Conservation (phyloP, 768 basidiomycete genomes). For the Rhodocollybia butyracea region DNA sequence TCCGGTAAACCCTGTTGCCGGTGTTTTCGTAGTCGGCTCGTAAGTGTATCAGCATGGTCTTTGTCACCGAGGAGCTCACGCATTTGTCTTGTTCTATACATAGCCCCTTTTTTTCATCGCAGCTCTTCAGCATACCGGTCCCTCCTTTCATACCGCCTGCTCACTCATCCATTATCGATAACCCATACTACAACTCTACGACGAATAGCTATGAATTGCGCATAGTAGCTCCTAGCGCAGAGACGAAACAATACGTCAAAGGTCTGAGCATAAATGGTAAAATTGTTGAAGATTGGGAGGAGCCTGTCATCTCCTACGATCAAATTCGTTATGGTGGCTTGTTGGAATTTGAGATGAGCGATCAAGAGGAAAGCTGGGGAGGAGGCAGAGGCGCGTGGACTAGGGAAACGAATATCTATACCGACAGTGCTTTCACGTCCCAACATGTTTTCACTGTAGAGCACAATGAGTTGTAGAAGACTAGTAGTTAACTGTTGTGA, state of each 20-base stretch:
- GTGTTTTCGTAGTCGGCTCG: constrained; percentile 75
- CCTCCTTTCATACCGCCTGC: constrained; percentile 13
- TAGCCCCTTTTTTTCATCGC: constrained; percentile 49
- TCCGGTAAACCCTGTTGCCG: constrained; percentile 78
- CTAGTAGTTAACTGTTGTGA: no score
- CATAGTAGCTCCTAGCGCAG: constrained; percentile 56
- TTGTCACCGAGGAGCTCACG: neutral
- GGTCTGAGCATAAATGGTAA: constrained; percentile 56
- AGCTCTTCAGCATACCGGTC: constrained; percentile 54
- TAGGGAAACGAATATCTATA: no score
- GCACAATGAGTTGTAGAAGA: no score
- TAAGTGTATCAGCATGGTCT: constrained; percentile 25
- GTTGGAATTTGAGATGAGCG: constrained; percentile 66
- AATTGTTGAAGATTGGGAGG: constrained; percentile 18
- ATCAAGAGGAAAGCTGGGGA: constrained; percentile 41
- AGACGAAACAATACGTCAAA: constrained; percentile 57
- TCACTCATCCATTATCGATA: constrained; percentile 1
- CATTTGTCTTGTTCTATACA: neutral
- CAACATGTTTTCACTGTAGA: no score
- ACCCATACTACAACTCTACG: constrained; percentile 7
- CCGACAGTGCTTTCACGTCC: no score
- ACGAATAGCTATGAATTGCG: constrained; percentile 32
- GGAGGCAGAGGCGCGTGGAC: constrained; percentile 9
- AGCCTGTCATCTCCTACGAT: constrained; percentile 57
- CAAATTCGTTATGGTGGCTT: constrained; percentile 56